Conservation (phyloP, 768 basidiomycete species). For the Boletus fagicola region DNA sequence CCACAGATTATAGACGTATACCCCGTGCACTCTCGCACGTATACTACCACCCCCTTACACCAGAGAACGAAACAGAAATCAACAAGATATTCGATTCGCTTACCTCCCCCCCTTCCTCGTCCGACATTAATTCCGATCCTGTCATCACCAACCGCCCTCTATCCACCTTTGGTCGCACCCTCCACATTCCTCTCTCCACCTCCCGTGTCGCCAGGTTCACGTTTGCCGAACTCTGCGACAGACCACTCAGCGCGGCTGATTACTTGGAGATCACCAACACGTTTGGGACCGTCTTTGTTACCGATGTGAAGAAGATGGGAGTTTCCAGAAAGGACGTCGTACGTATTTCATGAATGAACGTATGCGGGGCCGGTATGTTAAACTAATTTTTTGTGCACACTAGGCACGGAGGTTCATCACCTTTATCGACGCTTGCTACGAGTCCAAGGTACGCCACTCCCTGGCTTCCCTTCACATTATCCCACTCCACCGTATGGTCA, state of each 20-base stretch:
- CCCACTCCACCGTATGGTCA: background rate
- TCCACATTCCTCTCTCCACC: constrained; percentile 78
- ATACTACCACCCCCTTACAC: constrained; percentile 80
- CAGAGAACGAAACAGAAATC: constrained; percentile 66
- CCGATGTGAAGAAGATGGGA: constrained; percentile 86
- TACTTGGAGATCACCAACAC: constrained; percentile 90
- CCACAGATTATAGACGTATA: constrained; percentile 87
- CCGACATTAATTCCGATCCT: constrained; percentile 38
- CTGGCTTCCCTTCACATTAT: background rate
- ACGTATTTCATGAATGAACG: constrained; percentile 7
- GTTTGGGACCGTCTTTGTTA: constrained; percentile 85
- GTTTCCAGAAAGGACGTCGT: constrained; percentile 85
- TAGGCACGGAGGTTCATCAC: constrained; percentile 95
- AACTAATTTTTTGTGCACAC: background rate
- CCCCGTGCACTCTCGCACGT: constrained; percentile 92
- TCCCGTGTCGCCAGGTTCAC: constrained; percentile 78
- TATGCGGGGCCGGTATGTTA: background rate
- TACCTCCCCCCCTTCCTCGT: constrained; percentile 47
- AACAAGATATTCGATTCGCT: constrained; percentile 81
- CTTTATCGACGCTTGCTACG: constrained; percentile 96
- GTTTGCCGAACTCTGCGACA: constrained; percentile 84
- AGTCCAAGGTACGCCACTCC: constrained; percentile 62
- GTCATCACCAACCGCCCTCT: constrained; percentile 62
- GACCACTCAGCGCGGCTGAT: constrained; percentile 90
- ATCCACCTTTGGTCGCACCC: constrained; percentile 86